These are phyloP conservation scores for Bruguiera hainesii DNA, from an alignment of 441 rosid species.

Conservation along the genomic window DNA sequence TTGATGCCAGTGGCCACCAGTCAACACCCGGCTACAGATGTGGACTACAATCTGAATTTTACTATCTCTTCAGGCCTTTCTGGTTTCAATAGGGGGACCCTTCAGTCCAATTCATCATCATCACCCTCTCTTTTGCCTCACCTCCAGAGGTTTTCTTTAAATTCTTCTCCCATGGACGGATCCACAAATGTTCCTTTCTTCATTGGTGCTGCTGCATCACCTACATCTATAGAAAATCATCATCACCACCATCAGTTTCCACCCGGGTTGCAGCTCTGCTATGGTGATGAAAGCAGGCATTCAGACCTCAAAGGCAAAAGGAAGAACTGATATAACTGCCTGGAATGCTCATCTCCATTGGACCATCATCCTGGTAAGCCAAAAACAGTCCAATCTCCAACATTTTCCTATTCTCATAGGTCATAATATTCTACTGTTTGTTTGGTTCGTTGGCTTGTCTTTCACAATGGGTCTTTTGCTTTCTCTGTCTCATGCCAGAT, in stretches of 20 bases:
- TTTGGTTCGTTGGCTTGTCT: constrained; percentile 11
- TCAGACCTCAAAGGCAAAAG: constrained; percentile 80
- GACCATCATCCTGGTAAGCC: constrained; percentile 42
- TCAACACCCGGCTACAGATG: constrained; percentile 14
- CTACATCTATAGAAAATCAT: constrained; percentile 56
- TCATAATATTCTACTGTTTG: not conserved
- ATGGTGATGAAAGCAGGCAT: constrained; percentile 63
- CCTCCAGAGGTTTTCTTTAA: constrained; percentile 58
- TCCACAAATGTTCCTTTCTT: constrained; percentile 68
- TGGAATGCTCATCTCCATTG: constrained; percentile 16
- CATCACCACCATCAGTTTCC: constrained; percentile 62
- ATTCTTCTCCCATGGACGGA: constrained; percentile 57
- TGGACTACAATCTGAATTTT: constrained; percentile 67
- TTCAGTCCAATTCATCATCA: constrained; percentile 99
- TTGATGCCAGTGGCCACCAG: constrained; percentile 53
- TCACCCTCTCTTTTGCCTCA: constrained; percentile 63
- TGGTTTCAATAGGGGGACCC: constrained; percentile 99
- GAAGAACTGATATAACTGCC: constrained; percentile 48
- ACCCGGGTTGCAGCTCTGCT: constrained; percentile 67
- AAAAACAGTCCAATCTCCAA: not conserved
- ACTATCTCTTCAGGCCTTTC: constrained; percentile 73
- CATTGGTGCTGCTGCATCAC: constrained; percentile 35
- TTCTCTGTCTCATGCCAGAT: constrained; percentile 6
- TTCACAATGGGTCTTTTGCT: not conserved
- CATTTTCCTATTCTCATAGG: not conserved